Conservation (phyloP, 306 rosid genomes). For the Oemleria cerasiformis region DNA sequence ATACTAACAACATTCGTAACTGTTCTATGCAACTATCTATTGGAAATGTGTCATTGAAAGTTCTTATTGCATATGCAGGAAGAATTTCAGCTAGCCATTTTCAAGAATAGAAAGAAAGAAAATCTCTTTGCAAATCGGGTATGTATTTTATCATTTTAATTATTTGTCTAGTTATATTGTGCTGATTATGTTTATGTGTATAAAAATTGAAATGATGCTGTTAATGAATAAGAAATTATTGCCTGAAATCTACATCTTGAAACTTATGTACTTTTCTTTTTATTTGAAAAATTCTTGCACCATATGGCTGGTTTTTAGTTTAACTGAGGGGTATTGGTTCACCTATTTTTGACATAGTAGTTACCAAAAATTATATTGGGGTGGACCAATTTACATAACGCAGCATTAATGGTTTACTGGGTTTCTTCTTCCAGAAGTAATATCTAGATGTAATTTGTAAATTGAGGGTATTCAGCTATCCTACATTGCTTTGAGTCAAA, state of each 20-base stretch:
- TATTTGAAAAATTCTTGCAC: background rate
- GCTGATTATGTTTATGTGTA: background rate
- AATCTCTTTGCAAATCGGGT: constrained; percentile 91
- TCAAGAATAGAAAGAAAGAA: constrained; percentile 62
- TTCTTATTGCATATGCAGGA: constrained; percentile 60
- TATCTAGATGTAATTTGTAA: background rate
- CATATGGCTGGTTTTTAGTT: background rate
- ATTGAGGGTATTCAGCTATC: background rate
- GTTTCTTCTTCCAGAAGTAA: background rate
- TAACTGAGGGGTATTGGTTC: background rate
- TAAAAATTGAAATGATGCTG: background rate
- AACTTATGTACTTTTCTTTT: background rate
- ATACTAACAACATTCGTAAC: background rate
- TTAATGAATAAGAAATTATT: background rate
- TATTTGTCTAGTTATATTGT: background rate
- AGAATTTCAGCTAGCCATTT: constrained; percentile 87
- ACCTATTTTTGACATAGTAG: background rate
- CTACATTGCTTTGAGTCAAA: background rate
- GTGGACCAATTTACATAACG: background rate
- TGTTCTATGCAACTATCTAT: background rate
- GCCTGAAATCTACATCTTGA: background rate
- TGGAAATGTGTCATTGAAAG: constrained; percentile 1
- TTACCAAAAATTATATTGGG: background rate
- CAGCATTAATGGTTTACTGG: background rate
- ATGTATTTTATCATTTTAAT: constrained; percentile 12